A percentile compares a stretch with the other conserved stretches of the same genome.
Conservation (phyloP, 2,329 filamentous ascomycete genomes). For the Aspergillus bombycis region DNA sequence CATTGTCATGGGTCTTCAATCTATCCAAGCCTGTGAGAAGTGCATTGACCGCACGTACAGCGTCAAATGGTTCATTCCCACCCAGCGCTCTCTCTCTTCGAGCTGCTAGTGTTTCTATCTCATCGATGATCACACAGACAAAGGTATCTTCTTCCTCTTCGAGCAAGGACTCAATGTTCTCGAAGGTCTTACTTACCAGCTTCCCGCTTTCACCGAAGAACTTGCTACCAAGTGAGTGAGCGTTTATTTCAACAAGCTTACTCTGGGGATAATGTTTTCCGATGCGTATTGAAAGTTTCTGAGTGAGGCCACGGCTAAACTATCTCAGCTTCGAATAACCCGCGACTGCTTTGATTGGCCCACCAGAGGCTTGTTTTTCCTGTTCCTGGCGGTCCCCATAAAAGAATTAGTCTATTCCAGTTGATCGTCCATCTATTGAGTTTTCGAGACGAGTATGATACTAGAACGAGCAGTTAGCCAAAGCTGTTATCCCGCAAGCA, state of each 20-base stretch:
- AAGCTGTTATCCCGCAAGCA: not conserved
- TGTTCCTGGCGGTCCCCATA: constrained; percentile 92
- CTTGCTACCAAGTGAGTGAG: constrained; percentile 51
- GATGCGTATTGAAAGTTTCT: constrained; percentile 55
- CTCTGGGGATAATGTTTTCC: constrained; percentile 43
- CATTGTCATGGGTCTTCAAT: constrained; percentile 46
- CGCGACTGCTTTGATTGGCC: not conserved
- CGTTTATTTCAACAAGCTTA: constrained; percentile 52
- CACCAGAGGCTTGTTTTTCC: constrained; percentile 69
- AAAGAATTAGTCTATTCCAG: constrained; percentile 65
- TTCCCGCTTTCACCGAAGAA: constrained; percentile 54
- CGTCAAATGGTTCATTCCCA: constrained; percentile 50
- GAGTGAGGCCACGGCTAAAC: constrained; percentile 47
- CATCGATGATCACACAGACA: constrained; percentile 53
- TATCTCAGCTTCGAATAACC: constrained; percentile 2
- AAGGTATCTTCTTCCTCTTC: constrained; percentile 45
- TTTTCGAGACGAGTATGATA: constrained; percentile 35
- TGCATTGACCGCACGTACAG: constrained; percentile 54
- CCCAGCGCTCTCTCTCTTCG: constrained; percentile 44
- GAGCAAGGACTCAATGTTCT: constrained; percentile 40
- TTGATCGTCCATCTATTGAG: constrained; percentile 44
- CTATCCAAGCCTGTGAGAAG: constrained; percentile 53
- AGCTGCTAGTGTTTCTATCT: constrained; percentile 54
- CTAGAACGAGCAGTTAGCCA: constrained; percentile 18
- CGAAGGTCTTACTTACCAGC: constrained; percentile 48